Percentiles rank a stretch among this genome's conserved stretches.
These are phyloP conservation scores for Abelmoschus esculentus DNA, from an alignment of 345 rosid species.

Conservation along the genomic window DNA sequence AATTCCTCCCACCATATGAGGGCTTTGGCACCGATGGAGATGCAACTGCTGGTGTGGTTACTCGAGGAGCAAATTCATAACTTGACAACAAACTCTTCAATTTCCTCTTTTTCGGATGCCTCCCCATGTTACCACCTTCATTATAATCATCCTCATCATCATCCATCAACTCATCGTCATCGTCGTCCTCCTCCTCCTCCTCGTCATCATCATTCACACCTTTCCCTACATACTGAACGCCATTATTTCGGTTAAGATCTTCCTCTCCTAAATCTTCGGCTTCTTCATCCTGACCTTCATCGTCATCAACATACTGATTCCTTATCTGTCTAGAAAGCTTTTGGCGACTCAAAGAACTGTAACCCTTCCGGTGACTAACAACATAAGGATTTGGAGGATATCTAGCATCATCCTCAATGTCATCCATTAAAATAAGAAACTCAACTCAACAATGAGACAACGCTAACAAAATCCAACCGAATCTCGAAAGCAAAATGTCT, in stretches of 20 bases:
- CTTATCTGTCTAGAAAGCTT: constrained; percentile 40
- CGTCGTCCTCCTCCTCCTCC: not conserved
- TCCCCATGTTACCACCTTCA: constrained; percentile 18
- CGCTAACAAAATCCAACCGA: not conserved
- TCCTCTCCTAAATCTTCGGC: constrained; percentile 31
- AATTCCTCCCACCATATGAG: constrained; percentile 52
- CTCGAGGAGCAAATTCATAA: constrained; percentile 81
- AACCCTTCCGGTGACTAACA: constrained; percentile 31
- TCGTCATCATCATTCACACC: constrained; percentile 29
- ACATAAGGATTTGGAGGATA: constrained; percentile 52
- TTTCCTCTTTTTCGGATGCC: no score
- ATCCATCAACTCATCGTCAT: constrained; percentile 1
- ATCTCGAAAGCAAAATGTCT: not conserved
- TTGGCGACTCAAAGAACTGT: constrained; percentile 40
- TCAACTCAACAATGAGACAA: constrained; percentile 9
- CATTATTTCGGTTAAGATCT: constrained; percentile 38
- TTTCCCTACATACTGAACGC: constrained; percentile 25
- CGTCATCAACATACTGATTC: constrained; percentile 30
- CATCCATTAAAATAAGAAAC: constrained; percentile 51
- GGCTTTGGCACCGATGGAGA: constrained; percentile 28
- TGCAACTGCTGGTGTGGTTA: constrained; percentile 29
- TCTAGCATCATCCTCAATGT: constrained; percentile 63
- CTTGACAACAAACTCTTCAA: constrained; percentile 26
- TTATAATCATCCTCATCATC: constrained; percentile 26
- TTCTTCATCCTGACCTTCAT: constrained; percentile 31